Evolutionary conservation across 2,329 filamentous ascomycete species (phyloP), one percentile per base, ranked within the genome.

Genomic region (Alternaria sp.): DNA sequence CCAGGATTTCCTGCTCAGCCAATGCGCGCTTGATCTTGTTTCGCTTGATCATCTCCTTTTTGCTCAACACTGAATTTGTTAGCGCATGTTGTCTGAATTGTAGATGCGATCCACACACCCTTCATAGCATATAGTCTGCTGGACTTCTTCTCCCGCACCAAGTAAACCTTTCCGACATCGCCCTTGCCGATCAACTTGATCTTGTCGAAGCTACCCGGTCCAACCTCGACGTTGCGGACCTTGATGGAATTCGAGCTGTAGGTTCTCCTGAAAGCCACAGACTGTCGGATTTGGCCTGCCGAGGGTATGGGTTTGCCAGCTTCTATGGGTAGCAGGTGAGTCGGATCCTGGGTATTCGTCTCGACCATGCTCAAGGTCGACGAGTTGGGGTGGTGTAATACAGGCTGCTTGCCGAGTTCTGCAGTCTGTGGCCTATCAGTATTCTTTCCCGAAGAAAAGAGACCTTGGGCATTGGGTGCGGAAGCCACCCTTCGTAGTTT

Each of bases 221-320:
- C 92, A 37, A 99, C 96, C 82, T 99, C 96, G 51, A 99, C 96
- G 79, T 97, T 94, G 74, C 96, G 89, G 70, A 98, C 93, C 83
- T 99, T 99, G 85, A 99, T 99, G 44, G 96, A 98, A 81, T 98
- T 99, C 70, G 95, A 97, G 82, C 96, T 98, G 81, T 99, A 99
- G 3, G 96, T 99, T 78, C 96, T 88, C 75, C 96, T 87, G 83
- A 97, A 99, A 20, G 93, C 89, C 53, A 93, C 85, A 18, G 88
- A 82, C 70, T 87, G 85, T 60, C 87, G 86, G 68, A 90, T 88
- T 72, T 89, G 88, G 56, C 87, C 88, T 5, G 91, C 89, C 2
- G 88, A 86, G 5, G 89, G 87, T 37, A 93, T 85, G 63, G 94
- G 87, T 53, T 76, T 73, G 49, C 80, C 65, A 11, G 82, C 33